A percentile compares a stretch with the other conserved stretches of the same genome.
Conservation (phyloP, 2,329 filamentous ascomycete species). For the Aspergillus phoenicis region DNA sequence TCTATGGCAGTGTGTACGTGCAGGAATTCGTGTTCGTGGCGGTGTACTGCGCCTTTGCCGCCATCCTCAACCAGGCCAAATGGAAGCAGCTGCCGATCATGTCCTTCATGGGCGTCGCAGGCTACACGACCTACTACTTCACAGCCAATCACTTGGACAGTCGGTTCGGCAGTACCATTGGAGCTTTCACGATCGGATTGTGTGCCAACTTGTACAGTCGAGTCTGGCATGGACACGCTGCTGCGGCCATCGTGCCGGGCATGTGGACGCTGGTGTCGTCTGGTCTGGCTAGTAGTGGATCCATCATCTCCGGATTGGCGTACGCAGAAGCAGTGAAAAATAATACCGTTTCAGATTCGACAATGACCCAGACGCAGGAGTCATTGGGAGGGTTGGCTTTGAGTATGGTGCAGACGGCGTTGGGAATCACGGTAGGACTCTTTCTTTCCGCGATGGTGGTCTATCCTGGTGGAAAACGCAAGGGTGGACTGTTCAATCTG, state of each 20-base stretch:
- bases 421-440: conserved; percentile 50
- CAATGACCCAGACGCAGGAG: conserved; percentile 14
- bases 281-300: conserved; percentile 59
- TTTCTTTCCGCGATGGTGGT: conserved; percentile 49
- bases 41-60: conserved; percentile 70
- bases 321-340: conserved; percentile 55
- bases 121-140: conserved; percentile 76
- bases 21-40: conserved; percentile 72
- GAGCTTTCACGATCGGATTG: conserved; percentile 73
- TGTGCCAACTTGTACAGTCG: conserved; percentile 77
- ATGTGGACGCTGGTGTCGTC: conserved; percentile 72
- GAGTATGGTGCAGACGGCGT: conserved; percentile 50
- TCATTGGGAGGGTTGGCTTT: conserved; percentile 41
- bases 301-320: conserved; percentile 56
- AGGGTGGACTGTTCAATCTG: conserved; percentile 44
- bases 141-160: conserved; percentile 68
- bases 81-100: conserved; percentile 76
- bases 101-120: conserved; percentile 70
- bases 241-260: conserved; percentile 79
- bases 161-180: conserved; percentile 74
- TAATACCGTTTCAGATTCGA: conserved; percentile 9
- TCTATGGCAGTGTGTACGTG: conserved; percentile 36
- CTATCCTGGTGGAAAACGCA: conserved; percentile 48
- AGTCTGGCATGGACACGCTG: conserved; percentile 71
- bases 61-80: conserved; percentile 78